Percentiles rank a stretch among this genome's conserved stretches.
Conservation (phyloP, 2,329 filamentous ascomycete genomes). For the Colletotrichum sp. region DNA sequence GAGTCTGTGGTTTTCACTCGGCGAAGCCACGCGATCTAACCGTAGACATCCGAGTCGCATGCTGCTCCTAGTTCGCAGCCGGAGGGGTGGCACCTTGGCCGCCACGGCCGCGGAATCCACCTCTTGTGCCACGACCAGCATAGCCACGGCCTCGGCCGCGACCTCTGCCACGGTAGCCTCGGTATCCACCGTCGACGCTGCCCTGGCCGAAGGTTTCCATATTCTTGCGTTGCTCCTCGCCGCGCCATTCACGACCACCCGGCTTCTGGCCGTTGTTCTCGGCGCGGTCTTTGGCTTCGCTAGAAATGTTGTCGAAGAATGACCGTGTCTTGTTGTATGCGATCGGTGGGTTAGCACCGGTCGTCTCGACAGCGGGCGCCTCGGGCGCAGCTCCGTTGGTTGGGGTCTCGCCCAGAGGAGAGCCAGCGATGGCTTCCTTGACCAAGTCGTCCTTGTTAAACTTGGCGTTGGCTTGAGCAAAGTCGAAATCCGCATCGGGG, state of each 20-base stretch:
- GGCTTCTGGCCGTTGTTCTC: slow-evolving; percentile 71
- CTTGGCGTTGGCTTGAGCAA: slow-evolving; percentile 63
- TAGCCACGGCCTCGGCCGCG: slow-evolving; percentile 70
- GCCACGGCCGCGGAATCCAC: slow-evolving; percentile 36
- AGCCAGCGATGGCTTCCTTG: slow-evolving; percentile 87
- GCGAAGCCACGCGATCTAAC: neutral
- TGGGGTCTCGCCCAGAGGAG: slow-evolving; percentile 63
- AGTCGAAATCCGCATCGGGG: slow-evolving; percentile 90
- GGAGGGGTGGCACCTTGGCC: neutral
- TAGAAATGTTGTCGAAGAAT: slow-evolving; percentile 99
- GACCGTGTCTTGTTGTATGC: slow-evolving; percentile 88
- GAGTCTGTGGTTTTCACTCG: neutral
- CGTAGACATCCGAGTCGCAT: neutral
- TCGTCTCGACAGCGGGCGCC: slow-evolving; percentile 32
- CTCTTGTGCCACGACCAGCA: slow-evolving; percentile 40
- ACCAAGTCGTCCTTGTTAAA: slow-evolving; percentile 63
- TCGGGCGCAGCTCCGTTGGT: slow-evolving; percentile 40
- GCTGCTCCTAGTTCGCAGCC: slow-evolving; percentile 6
- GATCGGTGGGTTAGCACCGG: slow-evolving; percentile 32
- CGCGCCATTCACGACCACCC: slow-evolving; percentile 87
- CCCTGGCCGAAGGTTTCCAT: slow-evolving; percentile 98
- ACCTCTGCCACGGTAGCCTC: slow-evolving; percentile 79
- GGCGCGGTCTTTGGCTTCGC: slow-evolving; percentile 87
- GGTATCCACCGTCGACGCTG: slow-evolving; percentile 83
- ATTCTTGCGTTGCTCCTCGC: slow-evolving; percentile 92